Evolutionary conservation across 1,284 basidiomycete species (phyloP), one percentile per base, ranked within the genome.

Genomic region (Fomes fomentarius): DNA sequence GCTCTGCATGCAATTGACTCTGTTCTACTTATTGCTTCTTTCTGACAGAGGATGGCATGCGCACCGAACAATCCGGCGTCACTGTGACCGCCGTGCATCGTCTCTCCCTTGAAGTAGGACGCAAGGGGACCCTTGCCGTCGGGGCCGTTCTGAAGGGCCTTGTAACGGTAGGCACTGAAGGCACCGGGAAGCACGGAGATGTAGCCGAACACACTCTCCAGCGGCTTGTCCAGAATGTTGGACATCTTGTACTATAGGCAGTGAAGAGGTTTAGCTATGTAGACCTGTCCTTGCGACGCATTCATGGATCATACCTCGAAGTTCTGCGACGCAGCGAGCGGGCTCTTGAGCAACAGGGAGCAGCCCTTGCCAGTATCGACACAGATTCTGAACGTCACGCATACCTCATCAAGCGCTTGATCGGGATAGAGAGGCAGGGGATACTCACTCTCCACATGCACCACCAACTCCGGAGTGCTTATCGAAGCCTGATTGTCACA

Each of bases 101-200:
- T 78, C 70, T 96, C 94, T 34, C 94, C 94, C 71, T 86, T 91
- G 78, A 96, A 96, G 75, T 96, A 96, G 0, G 88, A 89, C 1
- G 87, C 88, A n/a, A 96, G 83, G 0, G 94, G 94, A 10, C 93
- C 93, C 58, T 85, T 89, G 40, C 93, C 93, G 65, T 93, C 83
- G 0, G 87, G 82, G 10, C 88, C 89, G 63, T 94, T 94, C 59
- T 79, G 78, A 19, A 96, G 81, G 2, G 93, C 93, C 60, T 82
- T 87, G 77, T 94, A 96, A 37, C 93, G 83, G 72, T 96, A 96
- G 11, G 94, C 94, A 61, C 90, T 93, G 78, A 96, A 96, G 8
- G 94, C 94, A 69, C 94, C 94, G 11, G 92, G 89, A 53, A 92
- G 76, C 46, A 97, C 94, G 56, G 89, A 90, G 67, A 96, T 96